Evolutionary conservation across 345 rosid genomes (phyloP).

Genomic region (Tarenaya hassleriana): DNA sequence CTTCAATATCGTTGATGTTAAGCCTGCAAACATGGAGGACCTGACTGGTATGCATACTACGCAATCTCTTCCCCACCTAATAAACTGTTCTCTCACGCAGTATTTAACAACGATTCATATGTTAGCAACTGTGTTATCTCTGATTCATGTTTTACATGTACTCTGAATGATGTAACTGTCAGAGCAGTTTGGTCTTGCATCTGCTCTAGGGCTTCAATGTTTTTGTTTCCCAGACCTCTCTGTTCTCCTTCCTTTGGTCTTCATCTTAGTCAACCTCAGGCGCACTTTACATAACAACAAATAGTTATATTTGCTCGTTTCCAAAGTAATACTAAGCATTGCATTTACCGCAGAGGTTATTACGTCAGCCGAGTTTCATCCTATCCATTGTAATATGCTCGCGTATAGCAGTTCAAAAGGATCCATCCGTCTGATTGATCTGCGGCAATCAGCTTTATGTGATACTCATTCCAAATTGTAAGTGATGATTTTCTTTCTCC

Average conservation of each 20-base stretch:
- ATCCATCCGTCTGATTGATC: slow-evolving; percentile 93
- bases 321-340: slow-evolving; percentile 8
- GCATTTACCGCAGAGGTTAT: slow-evolving; percentile 79
- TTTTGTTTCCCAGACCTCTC: no score
- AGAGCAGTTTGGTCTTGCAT: no score
- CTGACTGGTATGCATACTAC: slow-evolving; percentile 75
- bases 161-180: no score
- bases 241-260: no score
- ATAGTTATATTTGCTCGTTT: background rate
- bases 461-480: slow-evolving; percentile 97
- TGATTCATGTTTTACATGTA: no score
- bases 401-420: slow-evolving; percentile 99
- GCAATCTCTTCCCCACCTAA: background rate
- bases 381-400: slow-evolving; percentile 83
- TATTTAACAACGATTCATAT: no score
- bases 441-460: slow-evolving; percentile 96
- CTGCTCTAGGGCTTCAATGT: no score
- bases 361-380: slow-evolving; percentile 98
- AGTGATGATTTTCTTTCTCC: no score
- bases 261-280: no score
- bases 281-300: no score
- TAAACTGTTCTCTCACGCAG: no score
- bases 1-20: slow-evolving; percentile 94
- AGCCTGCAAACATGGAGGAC: slow-evolving; percentile 99
- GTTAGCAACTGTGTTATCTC: no score